Base-by-base conservation (phyloP, 208 protist genomes). In the Trypanosomatidae sp. region DNA sequence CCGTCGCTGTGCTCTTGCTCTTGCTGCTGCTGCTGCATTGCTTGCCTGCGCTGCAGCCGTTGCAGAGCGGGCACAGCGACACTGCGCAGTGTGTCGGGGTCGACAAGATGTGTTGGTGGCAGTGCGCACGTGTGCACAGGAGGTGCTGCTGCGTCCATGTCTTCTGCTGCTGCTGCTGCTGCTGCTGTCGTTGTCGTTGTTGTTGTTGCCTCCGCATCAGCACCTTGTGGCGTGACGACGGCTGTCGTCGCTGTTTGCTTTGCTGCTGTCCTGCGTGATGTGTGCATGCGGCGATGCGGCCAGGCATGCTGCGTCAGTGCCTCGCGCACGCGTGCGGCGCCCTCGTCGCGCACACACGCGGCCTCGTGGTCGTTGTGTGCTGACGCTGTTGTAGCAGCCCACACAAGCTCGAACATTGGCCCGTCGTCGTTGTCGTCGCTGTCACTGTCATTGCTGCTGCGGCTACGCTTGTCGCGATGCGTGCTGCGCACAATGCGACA, bases 241-340 rank as follows among this genome's bases (percentile, higher is more conserved):
- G n/a, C n/a, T n/a, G n/a, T n/a, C n/a, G n/a, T n/a, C n/a, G n/a
- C n/a, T n/a, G n/a, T 45, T 25, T 33, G n/a, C 18, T 41, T 0
- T 37, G 15, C 11, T 15, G 0, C 44, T 7, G 1, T 15, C 20
- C 4, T 39, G 39, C 40, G 16, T 33, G 40, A 28, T 4, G 57
- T 48, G n/a, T 49, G 52, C 30, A 50, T n/a, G n/a, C n/a, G n/a
- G n/a, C n/a, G n/a, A n/a, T n/a, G n/a, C n/a, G n/a, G 69, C 78
- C 78, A 88, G 4, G 66, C 32, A 26, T 83, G 67, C 47, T 88
- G 78, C 28, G 67, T 43, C 28, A 88, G 39, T 0, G 68, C 63
- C 24, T 88, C 72, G 7, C 40, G 39, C 15, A 88, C 33, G 22
- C 72, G 63, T 1, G 47, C 38, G 18, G 24, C 4, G 8, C 61